phyloP scores from a whole-genome alignment of 108 stramenopile genomes.

The Fistulifera solaris region DNA sequence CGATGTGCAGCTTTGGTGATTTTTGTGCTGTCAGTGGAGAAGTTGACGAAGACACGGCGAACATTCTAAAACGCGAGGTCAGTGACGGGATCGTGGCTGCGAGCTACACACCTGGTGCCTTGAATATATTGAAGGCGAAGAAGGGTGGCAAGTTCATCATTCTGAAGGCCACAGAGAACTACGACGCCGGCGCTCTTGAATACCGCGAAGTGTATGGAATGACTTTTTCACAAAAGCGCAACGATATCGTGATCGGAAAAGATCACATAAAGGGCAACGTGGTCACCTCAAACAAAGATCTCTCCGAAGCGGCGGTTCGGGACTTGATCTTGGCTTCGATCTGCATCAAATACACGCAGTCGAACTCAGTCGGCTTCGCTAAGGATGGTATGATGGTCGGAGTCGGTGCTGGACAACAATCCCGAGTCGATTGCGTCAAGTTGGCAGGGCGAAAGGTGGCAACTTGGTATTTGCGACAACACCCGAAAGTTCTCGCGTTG shows the following conservation, averaged over 20 bases:
- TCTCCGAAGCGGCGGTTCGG: conserved; percentile 86
- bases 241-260: conserved; percentile 72
- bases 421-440: conserved; percentile 98
- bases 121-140: conserved; percentile 91
- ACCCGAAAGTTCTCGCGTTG: conserved; percentile 92
- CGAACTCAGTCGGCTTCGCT: conserved; percentile 94
- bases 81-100: conserved; percentile 99
- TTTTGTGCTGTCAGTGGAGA: conserved; percentile 92
- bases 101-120: conserved; percentile 91
- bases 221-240: conserved; percentile 93
- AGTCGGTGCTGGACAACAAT: conserved; percentile 99
- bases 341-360: conserved; percentile 98
- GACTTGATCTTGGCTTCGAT: conserved; percentile 95
- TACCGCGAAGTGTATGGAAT: conserved; percentile 98
- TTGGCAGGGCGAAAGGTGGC: conserved; percentile 95
- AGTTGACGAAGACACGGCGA: conserved; percentile 95
- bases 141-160: conserved; percentile 98
- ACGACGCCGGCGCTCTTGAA: conserved; percentile 77
- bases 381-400: conserved; percentile 99
- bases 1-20: conserved; percentile 98
- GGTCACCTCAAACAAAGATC: conserved; percentile 30
- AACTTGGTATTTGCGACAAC: conserved; percentile 96
- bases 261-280: conserved; percentile 69
- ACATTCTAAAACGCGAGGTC: conserved; percentile 92
- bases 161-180: conserved; percentile 81